phyloP scores from a whole-genome alignment of 257 asterid species.

The Handroanthus guayacan region DNA sequence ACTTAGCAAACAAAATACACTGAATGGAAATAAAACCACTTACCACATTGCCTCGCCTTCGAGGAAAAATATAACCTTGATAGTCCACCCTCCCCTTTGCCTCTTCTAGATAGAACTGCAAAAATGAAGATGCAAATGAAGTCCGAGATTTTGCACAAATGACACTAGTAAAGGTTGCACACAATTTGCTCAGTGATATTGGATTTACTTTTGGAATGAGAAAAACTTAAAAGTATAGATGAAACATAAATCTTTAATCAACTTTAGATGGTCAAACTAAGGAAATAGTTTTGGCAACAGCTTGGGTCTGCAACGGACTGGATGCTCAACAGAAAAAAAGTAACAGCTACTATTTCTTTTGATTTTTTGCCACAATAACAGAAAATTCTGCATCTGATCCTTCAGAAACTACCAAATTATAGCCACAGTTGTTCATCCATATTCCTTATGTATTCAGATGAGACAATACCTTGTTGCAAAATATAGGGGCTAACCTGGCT shows the following conservation, averaged over 20 bases:
- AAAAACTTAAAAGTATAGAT: neutral
- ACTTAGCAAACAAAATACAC: conserved; percentile 7
- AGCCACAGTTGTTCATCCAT: neutral
- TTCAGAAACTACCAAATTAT: neutral
- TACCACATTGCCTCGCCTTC: conserved; percentile 83
- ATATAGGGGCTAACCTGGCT: neutral
- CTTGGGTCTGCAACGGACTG: conserved; percentile 3
- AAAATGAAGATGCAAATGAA: conserved; percentile 29
- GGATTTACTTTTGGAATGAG: neutral
- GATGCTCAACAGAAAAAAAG: conserved; percentile 7
- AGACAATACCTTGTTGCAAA: neutral
- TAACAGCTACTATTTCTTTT: neutral
- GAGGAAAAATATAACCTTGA: conserved; percentile 93
- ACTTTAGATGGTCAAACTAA: conserved; percentile 8
- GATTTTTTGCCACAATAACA: neutral
- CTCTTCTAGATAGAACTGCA: conserved; percentile 93
- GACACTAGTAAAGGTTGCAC: neutral
- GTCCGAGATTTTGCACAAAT: conserved; percentile 24
- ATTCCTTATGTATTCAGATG: conserved; percentile 20
- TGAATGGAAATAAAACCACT: conserved; percentile 42
- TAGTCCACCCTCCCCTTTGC: conserved; percentile 88
- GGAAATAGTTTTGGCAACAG: neutral
- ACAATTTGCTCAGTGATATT: neutral
- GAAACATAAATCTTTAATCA: neutral
- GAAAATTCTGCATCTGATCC: conserved; percentile 2